These are phyloP conservation scores for Obelidium mucronatum DNA, from an alignment of 192 early-diverging fungal genomes.

Conservation along the genomic window DNA sequence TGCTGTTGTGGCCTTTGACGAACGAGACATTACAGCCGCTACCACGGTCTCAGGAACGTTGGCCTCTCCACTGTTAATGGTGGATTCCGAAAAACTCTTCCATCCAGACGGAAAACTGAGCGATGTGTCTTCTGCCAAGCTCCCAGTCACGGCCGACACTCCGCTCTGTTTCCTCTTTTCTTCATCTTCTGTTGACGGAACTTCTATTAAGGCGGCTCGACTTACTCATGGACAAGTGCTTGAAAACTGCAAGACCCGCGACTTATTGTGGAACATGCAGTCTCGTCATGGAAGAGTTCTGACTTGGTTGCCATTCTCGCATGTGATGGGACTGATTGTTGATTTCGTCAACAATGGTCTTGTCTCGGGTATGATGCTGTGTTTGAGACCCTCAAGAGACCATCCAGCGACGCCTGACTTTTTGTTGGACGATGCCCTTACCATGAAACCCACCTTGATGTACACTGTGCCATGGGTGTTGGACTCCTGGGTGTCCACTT, in stretches of 20 bases:
- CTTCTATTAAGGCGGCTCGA: background rate
- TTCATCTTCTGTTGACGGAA: constrained; percentile 6
- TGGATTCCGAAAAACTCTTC: background rate
- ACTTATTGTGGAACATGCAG: background rate
- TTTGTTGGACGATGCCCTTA: background rate
- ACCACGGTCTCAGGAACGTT: background rate
- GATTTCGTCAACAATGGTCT: constrained; percentile 21
- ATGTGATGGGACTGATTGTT: constrained; percentile 27
- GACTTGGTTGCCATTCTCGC: constrained; percentile 15
- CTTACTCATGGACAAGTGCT: constrained; percentile 12
- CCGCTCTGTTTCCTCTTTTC: constrained; percentile 6
- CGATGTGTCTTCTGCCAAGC: background rate
- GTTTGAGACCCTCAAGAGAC: constrained; percentile 3
- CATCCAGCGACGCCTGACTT: constrained; percentile 7
- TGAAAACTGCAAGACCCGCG: background rate
- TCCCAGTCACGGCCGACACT: background rate
- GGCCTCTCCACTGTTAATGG: background rate
- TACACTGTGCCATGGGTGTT: constrained; percentile 17
- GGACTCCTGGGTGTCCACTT: background rate
- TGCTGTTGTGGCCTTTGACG: background rate
- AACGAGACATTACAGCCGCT: background rate
- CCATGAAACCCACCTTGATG: background rate
- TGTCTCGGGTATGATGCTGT: background rate
- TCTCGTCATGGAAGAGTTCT: background rate
- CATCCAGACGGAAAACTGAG: background rate